These are phyloP conservation scores for Sugiyamaella lignohabitans DNA, from an alignment of 805 yeast species.

Conservation along the genomic window DNA sequence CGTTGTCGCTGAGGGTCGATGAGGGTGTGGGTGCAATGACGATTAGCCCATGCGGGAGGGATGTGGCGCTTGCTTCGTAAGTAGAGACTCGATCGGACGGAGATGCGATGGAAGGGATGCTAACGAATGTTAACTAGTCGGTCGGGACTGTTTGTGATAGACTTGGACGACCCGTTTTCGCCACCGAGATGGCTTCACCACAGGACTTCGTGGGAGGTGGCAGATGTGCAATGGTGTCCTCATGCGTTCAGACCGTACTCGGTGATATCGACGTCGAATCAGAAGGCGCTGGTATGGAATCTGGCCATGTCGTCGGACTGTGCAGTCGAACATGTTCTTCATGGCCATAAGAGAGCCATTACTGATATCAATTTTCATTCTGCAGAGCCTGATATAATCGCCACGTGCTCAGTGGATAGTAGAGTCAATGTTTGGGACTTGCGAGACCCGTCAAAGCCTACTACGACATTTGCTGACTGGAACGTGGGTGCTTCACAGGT, in stretches of 20 bases:
- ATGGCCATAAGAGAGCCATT: conserved; percentile 86
- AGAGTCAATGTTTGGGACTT: conserved; percentile 87
- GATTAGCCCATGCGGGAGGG: conserved; percentile 82
- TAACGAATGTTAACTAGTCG: conserved; percentile 33
- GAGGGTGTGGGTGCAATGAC: conserved; percentile 91
- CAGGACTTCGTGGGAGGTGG: conserved; percentile 94
- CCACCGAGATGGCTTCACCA: conserved; percentile 94
- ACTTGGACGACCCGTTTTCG: conserved; percentile 89
- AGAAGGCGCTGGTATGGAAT: conserved; percentile 94
- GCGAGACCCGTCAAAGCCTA: conserved; percentile 66
- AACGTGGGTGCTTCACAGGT: conserved; percentile 91
- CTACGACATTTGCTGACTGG: conserved; percentile 85
- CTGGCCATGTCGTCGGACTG: conserved; percentile 59
- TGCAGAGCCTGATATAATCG: conserved; percentile 73
- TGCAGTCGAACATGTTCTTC: conserved; percentile 83
- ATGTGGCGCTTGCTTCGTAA: conserved; percentile 79
- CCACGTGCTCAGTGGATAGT: conserved; percentile 91
- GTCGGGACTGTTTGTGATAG: conserved; percentile 81
- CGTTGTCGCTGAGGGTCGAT: conserved; percentile 79
- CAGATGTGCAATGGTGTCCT: conserved; percentile 98
- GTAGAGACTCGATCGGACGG: conserved; percentile 3
- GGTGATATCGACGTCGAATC: conserved; percentile 92
- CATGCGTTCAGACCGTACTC: conserved; percentile 78
- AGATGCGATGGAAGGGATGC: not conserved
- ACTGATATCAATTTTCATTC: conserved; percentile 95